Evolutionary conservation across 208 protist species (phyloP), one percentile per base, ranked within the genome.

Genomic region (Leishmania martiniquensis): DNA sequence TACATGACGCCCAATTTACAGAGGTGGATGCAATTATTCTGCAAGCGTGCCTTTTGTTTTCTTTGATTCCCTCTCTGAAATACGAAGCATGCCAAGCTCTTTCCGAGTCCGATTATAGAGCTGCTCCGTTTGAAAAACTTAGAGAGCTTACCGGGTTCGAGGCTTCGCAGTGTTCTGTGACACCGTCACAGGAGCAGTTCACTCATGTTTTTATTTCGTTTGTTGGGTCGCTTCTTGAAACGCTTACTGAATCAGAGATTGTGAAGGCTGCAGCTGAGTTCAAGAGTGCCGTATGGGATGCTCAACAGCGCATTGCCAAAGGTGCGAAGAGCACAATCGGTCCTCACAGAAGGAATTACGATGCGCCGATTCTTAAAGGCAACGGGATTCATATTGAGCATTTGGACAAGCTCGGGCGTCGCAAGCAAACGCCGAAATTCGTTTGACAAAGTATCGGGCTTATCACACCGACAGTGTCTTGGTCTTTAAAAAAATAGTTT

Each of bases 311-410:
- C 63, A 82, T 93, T 73, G 49, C 80, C 4, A 84, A 82, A 42
- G 83, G 75, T n/a, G 83, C 47, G 22, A 89, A 90, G 59, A 60
- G 76, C 20, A 82, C 63, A 29, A 72, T 85, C 13, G 87, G 57
- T 22, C 44, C 49, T 25, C 4, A 47, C 22, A 82, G 69, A 76
- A 66, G 45, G 20, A 67, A 37, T 37, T 65, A 83, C 37, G 70
- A 77, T 39, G 25, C 17, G 55, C 66, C 62, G 9, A 44, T 72
- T 60, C 47, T 81, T 54, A 76, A 78, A 51, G 90, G 87, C 57
- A 82, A 83, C 52, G 92, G 90, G 54, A 94, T 94, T 84, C 81
- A 88, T 20, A 93, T 93, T 81, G 86, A 88, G 34, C 90, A 96
- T 70, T 67, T 96, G 75, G 92, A 96, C 71, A 91, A 91, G 39